Base-by-base conservation (phyloP, 2,329 filamentous ascomycete species). In the Xylariales sp. region DNA sequence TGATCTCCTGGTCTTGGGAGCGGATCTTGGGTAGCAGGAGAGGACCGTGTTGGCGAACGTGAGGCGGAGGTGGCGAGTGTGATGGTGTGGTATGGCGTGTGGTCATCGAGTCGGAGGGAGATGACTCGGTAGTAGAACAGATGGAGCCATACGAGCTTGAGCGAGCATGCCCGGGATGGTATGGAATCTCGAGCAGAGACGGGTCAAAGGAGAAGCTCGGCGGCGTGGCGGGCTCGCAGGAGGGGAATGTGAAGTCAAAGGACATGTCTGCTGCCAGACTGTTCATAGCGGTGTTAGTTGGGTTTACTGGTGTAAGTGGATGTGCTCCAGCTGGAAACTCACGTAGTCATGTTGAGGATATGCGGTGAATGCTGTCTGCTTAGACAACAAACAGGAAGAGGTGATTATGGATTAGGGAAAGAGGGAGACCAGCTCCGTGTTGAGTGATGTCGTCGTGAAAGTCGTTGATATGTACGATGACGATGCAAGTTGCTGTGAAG, bases 1-100 rank as follows among this genome's bases (percentile, higher is more conserved):
- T 79, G 47, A 88, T 77, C 47, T 83, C 74, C 64, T 91, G 85
- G 65, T 95, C 88, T 65, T 93, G 88, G 29, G 79, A 79, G 46
- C 88, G 79, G 67, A 94, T 90, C 74, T 89, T 93, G 57, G 88
- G 88, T 22, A 95, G 73, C 45, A 95, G 71, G 36, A 88, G 71
- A 38, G 88, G 87, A 39, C 88, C 87, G 65, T 89, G 84, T 47
- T 88, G 84, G 46, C 82, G 77, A 52, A 90, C 78, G 46, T 87
- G 86, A 24, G 86, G 85, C 49, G 76, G 73, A 24, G 86, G 85
- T 49, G 76, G 73, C 40, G 74, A 76, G 40, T 73, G 69, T 29
- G 73, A 67, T 28, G 86, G 86, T 10, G 85, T 89, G 40, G 82
- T 84, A 53, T 79, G 71, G 51, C 76, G 72, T 15, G 83, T 86